A percentile compares a stretch with the other conserved stretches of the same genome.
Evolutionary conservation across 192 early-diverging fungal species (phyloP).

Genomic region (Coemansia sp.): DNA sequence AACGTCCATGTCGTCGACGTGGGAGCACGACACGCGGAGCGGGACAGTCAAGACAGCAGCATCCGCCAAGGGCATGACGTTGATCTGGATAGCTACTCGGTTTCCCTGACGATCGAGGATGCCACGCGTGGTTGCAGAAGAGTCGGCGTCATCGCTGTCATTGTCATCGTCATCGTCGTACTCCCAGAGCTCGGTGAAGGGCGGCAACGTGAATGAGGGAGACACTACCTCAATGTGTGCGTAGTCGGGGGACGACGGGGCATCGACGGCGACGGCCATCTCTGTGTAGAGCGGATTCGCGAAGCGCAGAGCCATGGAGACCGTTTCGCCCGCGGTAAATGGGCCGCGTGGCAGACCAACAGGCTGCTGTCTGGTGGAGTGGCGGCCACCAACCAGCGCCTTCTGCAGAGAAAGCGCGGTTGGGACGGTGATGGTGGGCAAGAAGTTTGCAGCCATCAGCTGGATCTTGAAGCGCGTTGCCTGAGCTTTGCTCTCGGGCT

Average conservation of each 20-base stretch:
- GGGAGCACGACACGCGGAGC: conserved; percentile 39
- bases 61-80: conserved; percentile 24
- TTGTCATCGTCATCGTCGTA: conserved; percentile 65
- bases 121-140: conserved; percentile 9
- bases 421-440: conserved; percentile 71
- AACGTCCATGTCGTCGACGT: conserved; percentile 38
- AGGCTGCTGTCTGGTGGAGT: not conserved
- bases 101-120: conserved; percentile 48
- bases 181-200: conserved; percentile 79
- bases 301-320: conserved; percentile 65
- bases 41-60: conserved; percentile 30
- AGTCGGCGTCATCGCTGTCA: not conserved
- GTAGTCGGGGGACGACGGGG: conserved; percentile 25
- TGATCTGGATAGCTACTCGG: conserved; percentile 42
- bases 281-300: conserved; percentile 79
- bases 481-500: conserved; percentile 91
- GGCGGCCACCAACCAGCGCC: conserved; percentile 15
- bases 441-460: conserved; percentile 75
- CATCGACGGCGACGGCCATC: conserved; percentile 62
- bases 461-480: conserved; percentile 86
- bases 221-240: conserved; percentile 60
- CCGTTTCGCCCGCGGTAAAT: conserved; percentile 45
- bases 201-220: conserved; percentile 64
- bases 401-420: conserved; percentile 12
- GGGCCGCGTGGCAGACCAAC: conserved; percentile 24